Base-by-base conservation (phyloP, 495 filamentous ascomycete genomes). In the Aspergillus diversus region DNA sequence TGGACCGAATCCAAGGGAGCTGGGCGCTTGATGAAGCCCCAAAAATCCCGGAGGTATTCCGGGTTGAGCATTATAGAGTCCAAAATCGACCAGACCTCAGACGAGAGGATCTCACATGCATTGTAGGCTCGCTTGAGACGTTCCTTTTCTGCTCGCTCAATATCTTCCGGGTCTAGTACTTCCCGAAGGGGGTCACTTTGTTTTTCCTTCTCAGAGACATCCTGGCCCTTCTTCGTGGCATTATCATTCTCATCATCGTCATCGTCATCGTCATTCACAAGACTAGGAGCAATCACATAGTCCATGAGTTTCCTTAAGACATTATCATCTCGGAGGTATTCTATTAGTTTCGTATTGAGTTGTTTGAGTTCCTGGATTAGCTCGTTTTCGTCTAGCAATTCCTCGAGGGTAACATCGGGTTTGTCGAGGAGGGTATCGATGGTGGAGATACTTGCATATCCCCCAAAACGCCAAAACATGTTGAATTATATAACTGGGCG, bases 381-480 rank as follows among this genome's bases (percentile, higher is more conserved):
- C 76, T 98, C 96, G 66, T 90, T 88, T 82, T 98, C 95, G 73
- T 98, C 92, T 63, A 99, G 85, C 51, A 99, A 83, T 72, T 99
- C 95, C 73, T 99, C 95, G 55, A 98, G 89, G 49, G 90, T 91
- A 71, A 97, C 91, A 77, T 97, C 90, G 65, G 91, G 87, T 77
- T 96, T 96, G 65, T 98, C 95, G 69, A 99, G 92, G 67, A 98
- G 90, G 68, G 87, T 92, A 77, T 98, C 96, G 75, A 99, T 90
- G 67, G 92, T 90, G 69, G 94, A 97, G 80, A 96, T 89, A 82
- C 91, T 96, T 77, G 94, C 91, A 84, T 98, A 98, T 74, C 93
- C 93, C 81, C 96, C 93, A 81, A 97, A 97, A 76, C 93, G 88
- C 93, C 93, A 97, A 77, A 97, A 97, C 93, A 97, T 97, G 79